A percentile compares a stretch with the other conserved stretches of the same genome.
phyloP scores from a whole-genome alignment of 129 eudicot genomes.

The Flaveria ramosissima region DNA sequence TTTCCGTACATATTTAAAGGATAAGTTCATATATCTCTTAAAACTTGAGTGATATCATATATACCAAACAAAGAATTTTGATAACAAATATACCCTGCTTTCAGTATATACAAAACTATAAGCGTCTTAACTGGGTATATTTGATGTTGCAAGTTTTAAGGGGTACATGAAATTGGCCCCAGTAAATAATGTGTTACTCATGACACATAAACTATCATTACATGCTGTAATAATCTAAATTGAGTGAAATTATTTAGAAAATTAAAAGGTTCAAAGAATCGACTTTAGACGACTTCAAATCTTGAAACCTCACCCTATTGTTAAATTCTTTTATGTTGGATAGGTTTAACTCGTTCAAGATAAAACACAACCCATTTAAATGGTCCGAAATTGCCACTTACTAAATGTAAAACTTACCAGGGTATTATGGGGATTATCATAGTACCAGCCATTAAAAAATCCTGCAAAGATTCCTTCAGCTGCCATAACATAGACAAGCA shows the following conservation, averaged over 20 bases:
- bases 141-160: neutral
- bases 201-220: neutral
- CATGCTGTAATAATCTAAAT: neutral
- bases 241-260: neutral
- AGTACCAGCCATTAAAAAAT: constrained; percentile 93
- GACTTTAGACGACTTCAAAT: neutral
- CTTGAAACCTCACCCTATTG: neutral
- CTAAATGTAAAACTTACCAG: constrained; percentile 45
- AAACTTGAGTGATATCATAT: neutral
- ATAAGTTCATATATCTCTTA: neutral
- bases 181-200: neutral
- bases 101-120: neutral
- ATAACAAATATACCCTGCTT: neutral
- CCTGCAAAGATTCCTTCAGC: constrained; percentile 94
- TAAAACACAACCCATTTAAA: neutral
- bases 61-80: neutral
- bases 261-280: neutral
- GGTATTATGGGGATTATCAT: constrained; percentile 60
- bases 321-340: neutral
- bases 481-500: constrained; percentile 93
- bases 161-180: neutral
- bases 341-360: neutral
- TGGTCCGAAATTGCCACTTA: neutral
- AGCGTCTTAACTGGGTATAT: neutral
- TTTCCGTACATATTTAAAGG: neutral